phyloP scores from a whole-genome alignment of 106 monocot genomes.

The Dendrobium chrysotoxum region DNA sequence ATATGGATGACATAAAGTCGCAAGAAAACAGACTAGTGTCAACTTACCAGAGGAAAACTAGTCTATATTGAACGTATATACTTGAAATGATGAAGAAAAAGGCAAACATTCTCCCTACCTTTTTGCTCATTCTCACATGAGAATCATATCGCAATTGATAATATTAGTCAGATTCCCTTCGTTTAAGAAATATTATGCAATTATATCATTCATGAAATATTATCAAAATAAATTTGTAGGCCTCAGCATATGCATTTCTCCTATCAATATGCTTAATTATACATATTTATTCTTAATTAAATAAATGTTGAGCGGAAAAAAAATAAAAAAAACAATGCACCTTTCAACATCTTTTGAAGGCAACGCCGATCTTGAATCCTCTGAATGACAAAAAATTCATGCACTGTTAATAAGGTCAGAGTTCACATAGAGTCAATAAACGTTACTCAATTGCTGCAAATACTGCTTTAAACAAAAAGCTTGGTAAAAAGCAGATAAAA shows the following conservation, averaged over 20 bases:
- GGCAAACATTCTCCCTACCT: neutral
- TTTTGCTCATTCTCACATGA: neutral
- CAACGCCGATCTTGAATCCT: constrained; percentile 47
- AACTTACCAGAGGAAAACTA: neutral
- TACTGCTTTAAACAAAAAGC: neutral
- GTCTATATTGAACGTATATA: neutral
- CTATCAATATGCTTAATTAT: neutral
- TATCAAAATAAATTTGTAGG: neutral
- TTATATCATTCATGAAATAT: neutral
- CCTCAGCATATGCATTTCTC: neutral
- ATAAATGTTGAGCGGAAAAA: neutral
- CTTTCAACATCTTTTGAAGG: constrained; percentile 77
- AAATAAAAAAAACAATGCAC: constrained; percentile 16
- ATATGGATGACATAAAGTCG: neutral
- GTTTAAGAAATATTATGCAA: neutral
- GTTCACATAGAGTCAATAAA: neutral
- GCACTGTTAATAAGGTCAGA: neutral
- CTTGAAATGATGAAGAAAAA: neutral
- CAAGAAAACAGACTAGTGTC: neutral
- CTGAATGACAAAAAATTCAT: constrained; percentile 31
- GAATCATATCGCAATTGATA: neutral
- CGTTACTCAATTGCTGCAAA: neutral
- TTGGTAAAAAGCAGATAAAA: neutral
- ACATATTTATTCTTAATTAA: neutral
- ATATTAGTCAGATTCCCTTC: neutral